Evolutionary conservation across 2,329 filamentous ascomycete species (phyloP), one percentile per base, ranked within the genome.

Genomic region (Talaromyces amestolkiae): DNA sequence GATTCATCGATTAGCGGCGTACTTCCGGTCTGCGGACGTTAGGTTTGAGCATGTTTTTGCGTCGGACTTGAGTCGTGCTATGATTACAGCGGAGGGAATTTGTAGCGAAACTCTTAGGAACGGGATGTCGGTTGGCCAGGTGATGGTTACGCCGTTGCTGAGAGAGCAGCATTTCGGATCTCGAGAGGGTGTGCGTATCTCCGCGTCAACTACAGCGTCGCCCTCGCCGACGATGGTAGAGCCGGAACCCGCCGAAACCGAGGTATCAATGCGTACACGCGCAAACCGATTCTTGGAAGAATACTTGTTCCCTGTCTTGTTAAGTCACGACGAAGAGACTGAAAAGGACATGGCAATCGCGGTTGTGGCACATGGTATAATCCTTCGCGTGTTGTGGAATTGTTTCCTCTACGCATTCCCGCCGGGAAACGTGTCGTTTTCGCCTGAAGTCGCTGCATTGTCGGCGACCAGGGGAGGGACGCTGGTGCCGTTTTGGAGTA

Each of bases 291-390:
- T 97, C 70, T 76, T 97, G 24, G 81, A 88, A 64, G 75, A 81
- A 9, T 81, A 90, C 71, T 78, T 97, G 0, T 69, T 85, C 5
- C 88, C 88, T 10, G 67, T 90, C 69, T 80, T 53, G 39, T 17
- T 24, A 22, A 33, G n/a, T 19, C 69, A 74, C 0, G 66, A 69
- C 2, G 59, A 69, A 19, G 54, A 71, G 10, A 75, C 81, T 11
- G 72, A 59, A 59, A 27, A 11, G 8, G 56, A 45, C 22, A n/a
- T 75, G 7, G 78, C 81, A 2, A 79, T 92, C 13, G 88, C 87
- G 1, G 79, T 96, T 15, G 90, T 96, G 3, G 90, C 93, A 1
- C 93, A 97, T 72, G 93, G 93, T 17, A 89, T 96, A 67, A 87
- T 96, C 47, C 84, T 97, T 2, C 87, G 86, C 2, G 83, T 87